Percentiles rank a stretch among this genome's conserved stretches.
Conservation (phyloP, 805 yeast species). For the Metschnikowia borealis region DNA sequence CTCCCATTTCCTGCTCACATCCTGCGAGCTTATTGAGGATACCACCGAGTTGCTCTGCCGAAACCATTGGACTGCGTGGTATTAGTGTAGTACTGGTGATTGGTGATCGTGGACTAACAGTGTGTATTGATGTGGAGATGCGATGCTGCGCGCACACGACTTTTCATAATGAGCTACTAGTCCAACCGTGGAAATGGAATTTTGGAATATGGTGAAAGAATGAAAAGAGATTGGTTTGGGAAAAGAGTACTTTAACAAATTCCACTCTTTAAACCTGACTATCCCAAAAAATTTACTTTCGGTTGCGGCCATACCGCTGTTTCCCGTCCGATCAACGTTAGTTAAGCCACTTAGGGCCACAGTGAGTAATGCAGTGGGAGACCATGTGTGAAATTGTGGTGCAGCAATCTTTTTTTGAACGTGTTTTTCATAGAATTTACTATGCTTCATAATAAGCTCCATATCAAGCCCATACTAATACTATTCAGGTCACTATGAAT, state of each 20-base stretch:
- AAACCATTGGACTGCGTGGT: background rate
- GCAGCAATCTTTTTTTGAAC: background rate
- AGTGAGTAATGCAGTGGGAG: background rate
- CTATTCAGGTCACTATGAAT: too few species aligned
- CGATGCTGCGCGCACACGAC: background rate
- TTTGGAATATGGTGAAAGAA: background rate
- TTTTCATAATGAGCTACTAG: background rate
- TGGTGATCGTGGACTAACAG: background rate
- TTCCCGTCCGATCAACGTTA: too few species aligned
- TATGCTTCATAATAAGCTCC: too few species aligned
- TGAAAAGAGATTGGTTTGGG: too few species aligned
- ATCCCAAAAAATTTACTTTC: background rate
- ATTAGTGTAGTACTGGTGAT: background rate
- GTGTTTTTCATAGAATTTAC: background rate
- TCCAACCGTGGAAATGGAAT: background rate
- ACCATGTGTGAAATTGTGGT: background rate
- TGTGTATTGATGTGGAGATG: background rate
- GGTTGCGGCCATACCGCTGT: constrained; percentile 3
- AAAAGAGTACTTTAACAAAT: too few species aligned
- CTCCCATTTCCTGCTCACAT: constrained; percentile 55
- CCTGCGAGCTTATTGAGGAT: constrained; percentile 46
- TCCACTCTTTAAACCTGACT: too few species aligned
- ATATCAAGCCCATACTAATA: too few species aligned
- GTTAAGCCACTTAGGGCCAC: background rate
- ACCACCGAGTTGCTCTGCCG: constrained; percentile 21